Evolutionary conservation across 169 alveolate species (phyloP), one percentile per base, ranked within the genome.

Genomic region (Amoebophrya sp.): DNA sequence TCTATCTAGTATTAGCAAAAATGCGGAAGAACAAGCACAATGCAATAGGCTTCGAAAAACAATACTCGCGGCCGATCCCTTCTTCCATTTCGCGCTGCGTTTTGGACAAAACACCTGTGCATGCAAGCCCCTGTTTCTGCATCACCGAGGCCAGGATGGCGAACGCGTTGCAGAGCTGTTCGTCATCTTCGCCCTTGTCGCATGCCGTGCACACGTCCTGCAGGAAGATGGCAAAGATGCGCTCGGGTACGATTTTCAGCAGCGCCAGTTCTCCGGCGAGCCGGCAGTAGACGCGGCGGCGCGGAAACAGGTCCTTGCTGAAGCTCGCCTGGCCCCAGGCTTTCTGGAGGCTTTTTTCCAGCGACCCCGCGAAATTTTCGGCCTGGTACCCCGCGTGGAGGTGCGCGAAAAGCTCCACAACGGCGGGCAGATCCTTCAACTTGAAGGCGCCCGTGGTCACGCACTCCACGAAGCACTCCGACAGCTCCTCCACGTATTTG

Each of bases 1-100:
- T n/a, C n/a, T n/a, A n/a, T n/a, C n/a, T n/a, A n/a, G n/a, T n/a
- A n/a, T n/a, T n/a, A n/a, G n/a, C n/a, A n/a, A n/a, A n/a, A n/a
- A n/a, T n/a, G n/a, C n/a, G n/a, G n/a, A n/a, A n/a, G n/a, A n/a
- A n/a, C n/a, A n/a, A n/a, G n/a, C n/a, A n/a, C n/a, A 41, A 41
- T 41, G 54, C 2, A 41, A 41, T 7, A 41, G 12, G 12, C 12
- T 41, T 41, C 54, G 12, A 41, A 41, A 2, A 41, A 41, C 2
- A 41, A 12, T 41, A 41, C 83, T 66, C 83, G 0, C 83, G 12
- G 10, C 83, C 83, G 0, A 66, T 66, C 32, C 1, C 35, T 7
- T 7, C 83, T 25, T 66, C 83, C 83, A 66, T 66, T n/a, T 66
- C 83, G 32, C 83, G 12, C 32, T 66, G 83, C 83, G 83, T 66